phyloP scores from a whole-genome alignment of 1,139 yeast species.

The Sugiyamaella novakii region DNA sequence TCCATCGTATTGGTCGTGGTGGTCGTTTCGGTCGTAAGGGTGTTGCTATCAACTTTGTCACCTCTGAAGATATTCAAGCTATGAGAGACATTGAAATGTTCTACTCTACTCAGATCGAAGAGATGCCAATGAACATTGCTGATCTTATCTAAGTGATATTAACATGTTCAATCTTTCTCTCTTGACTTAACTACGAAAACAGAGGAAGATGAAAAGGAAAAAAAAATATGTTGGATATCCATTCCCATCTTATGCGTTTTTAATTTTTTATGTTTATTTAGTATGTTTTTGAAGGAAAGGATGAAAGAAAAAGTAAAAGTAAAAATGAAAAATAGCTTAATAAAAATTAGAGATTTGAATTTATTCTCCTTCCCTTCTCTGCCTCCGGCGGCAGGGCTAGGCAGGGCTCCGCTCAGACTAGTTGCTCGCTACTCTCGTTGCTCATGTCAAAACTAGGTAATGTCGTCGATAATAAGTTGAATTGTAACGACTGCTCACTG shows the following conservation, averaged over 20 bases:
- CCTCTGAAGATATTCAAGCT: constrained; percentile 86
- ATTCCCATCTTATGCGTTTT: background rate
- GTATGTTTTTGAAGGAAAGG: constrained; percentile 1
- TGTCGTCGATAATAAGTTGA: too few species aligned
- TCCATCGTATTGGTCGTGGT: constrained; percentile 99
- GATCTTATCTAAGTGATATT: constrained; percentile 29
- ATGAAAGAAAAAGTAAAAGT: background rate
- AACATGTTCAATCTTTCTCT: too few species aligned
- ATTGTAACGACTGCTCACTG: too few species aligned
- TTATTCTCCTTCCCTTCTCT: too few species aligned
- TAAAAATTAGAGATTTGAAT: constrained; percentile 8
- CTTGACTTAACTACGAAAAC: too few species aligned
- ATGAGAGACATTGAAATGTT: constrained; percentile 97
- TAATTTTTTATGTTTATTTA: constrained; percentile 2
- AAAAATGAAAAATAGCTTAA: background rate
- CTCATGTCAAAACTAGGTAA: too few species aligned
- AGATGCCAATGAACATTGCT: constrained; percentile 89
- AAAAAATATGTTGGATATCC: background rate
- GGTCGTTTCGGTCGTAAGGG: constrained; percentile 99
- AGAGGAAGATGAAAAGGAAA: too few species aligned
- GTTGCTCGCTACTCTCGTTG: constrained; percentile 1
- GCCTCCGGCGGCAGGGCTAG: constrained; percentile 6
- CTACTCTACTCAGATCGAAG: constrained; percentile 97
- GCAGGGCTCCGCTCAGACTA: background rate
- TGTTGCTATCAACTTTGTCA: constrained; percentile 98